Evolutionary conservation across 2,329 filamentous ascomycete genomes (phyloP), one percentile per base, ranked within the genome.

Genomic region (Stagonosporopsis rhizophila): DNA sequence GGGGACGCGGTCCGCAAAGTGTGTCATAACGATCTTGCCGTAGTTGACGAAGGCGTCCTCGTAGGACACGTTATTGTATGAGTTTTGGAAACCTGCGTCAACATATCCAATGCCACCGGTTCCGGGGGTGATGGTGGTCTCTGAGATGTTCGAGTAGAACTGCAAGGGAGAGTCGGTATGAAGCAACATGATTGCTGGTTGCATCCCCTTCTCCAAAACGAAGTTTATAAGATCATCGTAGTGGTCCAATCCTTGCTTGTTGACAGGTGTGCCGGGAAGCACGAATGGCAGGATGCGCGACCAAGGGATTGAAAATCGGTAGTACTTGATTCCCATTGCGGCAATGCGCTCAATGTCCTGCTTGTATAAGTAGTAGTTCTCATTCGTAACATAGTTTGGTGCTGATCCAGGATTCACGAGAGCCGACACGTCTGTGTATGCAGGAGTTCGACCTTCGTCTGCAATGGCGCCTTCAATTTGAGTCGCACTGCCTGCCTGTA

Each of bases 311-410:
- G 79, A 81, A 58, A 84, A 84, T 2, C 80, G 80, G 66, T 82
- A 84, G 44, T 82, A 79, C 40, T 77, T 77, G 8, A 83, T 77
- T 0, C 83, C 83, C 68, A 85, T 77, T 2, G 80, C 75, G 1
- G 82, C 82, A 8, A 85, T 74, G 0, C 82, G 77, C 54, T 80
- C 81, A 39, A 85, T 83, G 38, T 85, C 81, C 68, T 84, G 83
- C 66, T 84, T 84, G 62, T 84, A 85, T 7, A 82, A 69, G 57
- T 83, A 85, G 64, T 84, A 85, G 52, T 83, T 78, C 69, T 82
- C 81, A 38, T 80, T 82, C 2, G 79, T 79, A 7, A 67, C 44
- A n/a, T 58, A 67, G 38, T 70, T 58, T 4, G 59, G 34, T 5
- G 59, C n/a, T 3, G 41, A 22, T 9, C 44, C 59, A 3, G 64